Evolutionary conservation across 2,329 filamentous ascomycete genomes (phyloP).

Genomic region (Cryphonectria radicalis): DNA sequence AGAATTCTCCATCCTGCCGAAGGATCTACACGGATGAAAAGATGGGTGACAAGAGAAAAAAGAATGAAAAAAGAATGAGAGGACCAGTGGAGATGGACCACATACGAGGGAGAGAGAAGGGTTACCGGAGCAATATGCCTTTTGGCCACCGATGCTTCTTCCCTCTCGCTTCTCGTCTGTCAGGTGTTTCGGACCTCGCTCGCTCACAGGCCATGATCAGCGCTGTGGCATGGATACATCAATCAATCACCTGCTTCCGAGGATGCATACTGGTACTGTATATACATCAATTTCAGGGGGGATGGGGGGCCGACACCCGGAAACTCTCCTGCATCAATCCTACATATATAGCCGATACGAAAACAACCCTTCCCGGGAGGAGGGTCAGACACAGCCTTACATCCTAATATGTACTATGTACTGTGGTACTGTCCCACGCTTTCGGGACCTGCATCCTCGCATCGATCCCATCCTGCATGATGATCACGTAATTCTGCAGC

Average conservation of each 20-base stretch:
- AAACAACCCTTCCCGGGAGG: background rate
- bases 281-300: background rate
- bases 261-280: background rate
- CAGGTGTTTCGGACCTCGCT: background rate
- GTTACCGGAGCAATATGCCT: too few relatives aligned
- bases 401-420: background rate
- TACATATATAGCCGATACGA: background rate
- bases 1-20: background rate
- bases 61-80: background rate
- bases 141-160: background rate
- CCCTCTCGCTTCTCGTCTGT: background rate
- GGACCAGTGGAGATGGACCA: background rate
- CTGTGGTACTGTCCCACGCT: background rate
- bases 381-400: background rate
- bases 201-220: constrained; percentile 4
- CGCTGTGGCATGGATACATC: background rate
- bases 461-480: constrained; percentile 6
- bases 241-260: background rate
- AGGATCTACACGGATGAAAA: background rate
- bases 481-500: background rate
- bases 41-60: background rate
- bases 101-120: background rate
- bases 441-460: constrained; percentile 8
- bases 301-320: background rate
- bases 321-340: background rate